Percentiles rank a stretch among this genome's conserved stretches.
These are phyloP conservation scores for Coemansia sp. DNA, from an alignment of 192 early-diverging fungal genomes.

Conservation along the genomic window DNA sequence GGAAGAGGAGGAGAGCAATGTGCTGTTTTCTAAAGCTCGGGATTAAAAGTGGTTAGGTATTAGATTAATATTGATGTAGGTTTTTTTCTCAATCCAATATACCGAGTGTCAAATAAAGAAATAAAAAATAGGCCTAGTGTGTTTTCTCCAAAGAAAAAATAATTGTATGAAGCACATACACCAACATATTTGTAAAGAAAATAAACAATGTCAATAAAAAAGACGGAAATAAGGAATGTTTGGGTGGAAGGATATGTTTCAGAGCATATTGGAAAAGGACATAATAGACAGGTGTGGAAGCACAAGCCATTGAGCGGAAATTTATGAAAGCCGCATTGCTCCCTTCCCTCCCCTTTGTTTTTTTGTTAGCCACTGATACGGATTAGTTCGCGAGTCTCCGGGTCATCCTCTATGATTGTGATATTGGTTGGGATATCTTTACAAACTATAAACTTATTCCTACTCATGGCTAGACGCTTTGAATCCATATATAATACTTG, in stretches of 20 bases:
- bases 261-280: no score
- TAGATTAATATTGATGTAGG: no score
- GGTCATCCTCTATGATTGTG: slow-evolving; percentile 47
- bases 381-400: slow-evolving; percentile 28
- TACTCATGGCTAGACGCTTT: no score
- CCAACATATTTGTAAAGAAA: background rate
- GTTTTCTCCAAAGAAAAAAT: no score
- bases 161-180: no score
- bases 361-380: background rate
- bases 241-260: no score
- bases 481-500: no score
- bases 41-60: background rate
- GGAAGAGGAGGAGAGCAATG: background rate
- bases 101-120: no score
- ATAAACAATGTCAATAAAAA: background rate
- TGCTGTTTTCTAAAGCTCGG: background rate
- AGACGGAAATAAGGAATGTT: background rate
- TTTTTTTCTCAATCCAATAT: no score
- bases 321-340: no score
- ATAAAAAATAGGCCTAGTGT: no score
- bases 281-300: background rate
- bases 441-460: background rate
- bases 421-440: slow-evolving; percentile 51
- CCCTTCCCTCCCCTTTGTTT: background rate
- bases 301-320: no score